Evolutionary conservation across 2,329 filamentous ascomycete species (phyloP).

Genomic region (Stagonosporopsis cucurbitacearum): DNA sequence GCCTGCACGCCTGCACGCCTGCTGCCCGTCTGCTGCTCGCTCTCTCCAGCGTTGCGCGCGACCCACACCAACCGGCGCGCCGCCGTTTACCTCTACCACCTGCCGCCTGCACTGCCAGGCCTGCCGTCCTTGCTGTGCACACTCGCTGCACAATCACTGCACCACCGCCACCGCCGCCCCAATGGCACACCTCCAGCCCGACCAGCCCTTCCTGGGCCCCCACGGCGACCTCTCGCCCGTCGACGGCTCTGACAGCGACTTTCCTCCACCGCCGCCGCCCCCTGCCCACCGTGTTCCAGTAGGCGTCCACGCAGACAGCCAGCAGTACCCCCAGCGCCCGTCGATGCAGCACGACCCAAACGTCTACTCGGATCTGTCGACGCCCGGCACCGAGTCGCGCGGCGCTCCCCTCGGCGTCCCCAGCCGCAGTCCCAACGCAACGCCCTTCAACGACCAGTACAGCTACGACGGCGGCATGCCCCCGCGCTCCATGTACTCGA

Average conservation of each 20-base stretch:
- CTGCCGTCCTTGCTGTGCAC: neutral
- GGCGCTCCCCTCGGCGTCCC: constrained; percentile 56
- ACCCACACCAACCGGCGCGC: too few relatives aligned
- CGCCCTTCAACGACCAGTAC: constrained; percentile 34
- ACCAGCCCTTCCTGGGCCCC: constrained; percentile 31
- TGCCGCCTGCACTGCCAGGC: neutral
- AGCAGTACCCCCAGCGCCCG: constrained; percentile 26
- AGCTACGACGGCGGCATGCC: constrained; percentile 13
- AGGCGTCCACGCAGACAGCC: constrained; percentile 34
- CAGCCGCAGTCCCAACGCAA: constrained; percentile 30
- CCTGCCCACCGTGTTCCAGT: constrained; percentile 42
- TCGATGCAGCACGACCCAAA: constrained; percentile 34
- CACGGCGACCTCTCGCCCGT: constrained; percentile 28
- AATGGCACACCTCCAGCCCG: constrained; percentile 12
- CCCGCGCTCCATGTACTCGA: constrained; percentile 33
- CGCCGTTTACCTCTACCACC: too few relatives aligned
- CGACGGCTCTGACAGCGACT: constrained; percentile 29
- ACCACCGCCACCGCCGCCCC: neutral
- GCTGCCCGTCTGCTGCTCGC: too few relatives aligned
- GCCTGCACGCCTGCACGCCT: neutral
- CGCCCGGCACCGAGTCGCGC: constrained; percentile 57
- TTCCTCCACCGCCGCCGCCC: constrained; percentile 46
- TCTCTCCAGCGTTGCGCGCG: neutral
- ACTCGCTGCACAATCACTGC: neutral
- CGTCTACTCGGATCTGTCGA: constrained; percentile 45